Conservation (phyloP, 2,329 filamentous ascomycete genomes). For the Akanthomyces lecanii region DNA sequence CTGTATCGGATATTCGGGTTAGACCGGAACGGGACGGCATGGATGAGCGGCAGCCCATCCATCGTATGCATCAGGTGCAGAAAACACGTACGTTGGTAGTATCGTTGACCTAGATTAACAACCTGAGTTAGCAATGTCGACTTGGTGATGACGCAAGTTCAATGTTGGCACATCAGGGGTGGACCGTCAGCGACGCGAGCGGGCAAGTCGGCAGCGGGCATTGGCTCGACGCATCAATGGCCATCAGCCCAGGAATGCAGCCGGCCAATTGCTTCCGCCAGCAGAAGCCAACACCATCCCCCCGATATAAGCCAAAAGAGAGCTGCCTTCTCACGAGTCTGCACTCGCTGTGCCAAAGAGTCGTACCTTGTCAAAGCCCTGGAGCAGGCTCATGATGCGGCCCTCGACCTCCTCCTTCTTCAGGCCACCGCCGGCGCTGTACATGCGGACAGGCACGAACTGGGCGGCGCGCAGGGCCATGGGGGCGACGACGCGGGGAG, state of each 20-base stretch:
- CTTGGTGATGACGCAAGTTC: background rate
- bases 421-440: slow-evolving; percentile 77
- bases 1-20: slow-evolving; percentile 42
- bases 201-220: background rate
- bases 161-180: background rate
- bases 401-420: slow-evolving; percentile 82
- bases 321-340: background rate
- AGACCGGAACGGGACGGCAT: background rate
- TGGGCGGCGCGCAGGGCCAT: slow-evolving; percentile 57
- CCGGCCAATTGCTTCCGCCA: background rate
- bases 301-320: background rate
- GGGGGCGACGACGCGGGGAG: slow-evolving; percentile 54
- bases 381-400: slow-evolving; percentile 85
- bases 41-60: background rate
- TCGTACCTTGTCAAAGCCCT: slow-evolving; percentile 86
- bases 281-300: too few species aligned
- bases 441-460: slow-evolving; percentile 72
- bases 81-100: slow-evolving; percentile 52
- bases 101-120: slow-evolving; percentile 58
- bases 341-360: background rate
- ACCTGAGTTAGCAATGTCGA: background rate
- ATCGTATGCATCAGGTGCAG: background rate
- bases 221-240: background rate
- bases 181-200: background rate
- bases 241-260: background rate